Conservation (phyloP, 1,284 basidiomycete species). For the Butyriboletus regius region DNA sequence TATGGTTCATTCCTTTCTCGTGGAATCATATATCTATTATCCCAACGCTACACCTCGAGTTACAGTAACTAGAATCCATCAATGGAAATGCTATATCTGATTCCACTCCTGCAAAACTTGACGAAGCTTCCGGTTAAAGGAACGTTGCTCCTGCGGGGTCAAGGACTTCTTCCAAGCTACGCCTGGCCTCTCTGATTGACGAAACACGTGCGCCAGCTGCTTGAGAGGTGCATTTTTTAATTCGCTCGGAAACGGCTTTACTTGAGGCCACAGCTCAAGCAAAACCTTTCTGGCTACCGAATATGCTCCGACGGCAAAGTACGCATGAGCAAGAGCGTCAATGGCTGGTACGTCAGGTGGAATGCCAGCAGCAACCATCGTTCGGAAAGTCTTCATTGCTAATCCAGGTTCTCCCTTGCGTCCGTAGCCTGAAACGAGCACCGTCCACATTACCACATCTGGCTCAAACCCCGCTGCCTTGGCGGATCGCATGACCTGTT, state of each 20-base stretch:
- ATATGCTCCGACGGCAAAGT: slow-evolving; percentile 50
- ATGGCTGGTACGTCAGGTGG: slow-evolving; percentile 61
- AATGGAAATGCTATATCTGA: slow-evolving; percentile 3
- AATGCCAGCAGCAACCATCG: slow-evolving; percentile 56
- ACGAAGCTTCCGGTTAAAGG: slow-evolving; percentile 30
- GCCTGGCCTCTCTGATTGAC: slow-evolving; percentile 16
- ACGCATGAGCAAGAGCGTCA: slow-evolving; percentile 62
- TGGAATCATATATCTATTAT: slow-evolving; percentile 6
- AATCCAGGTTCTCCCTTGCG: slow-evolving; percentile 47
- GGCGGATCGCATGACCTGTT: slow-evolving; percentile 47
- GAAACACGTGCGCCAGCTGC: slow-evolving; percentile 41
- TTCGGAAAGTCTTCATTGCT: slow-evolving; percentile 50
- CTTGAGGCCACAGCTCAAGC: slow-evolving; percentile 54
- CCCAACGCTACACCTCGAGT: not conserved
- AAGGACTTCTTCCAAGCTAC: slow-evolving; percentile 10
- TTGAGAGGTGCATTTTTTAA: slow-evolving; percentile 39
- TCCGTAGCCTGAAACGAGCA: slow-evolving; percentile 61
- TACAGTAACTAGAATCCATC: not conserved
- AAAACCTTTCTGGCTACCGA: slow-evolving; percentile 47
- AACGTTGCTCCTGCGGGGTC: slow-evolving; percentile 26
- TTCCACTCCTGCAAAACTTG: slow-evolving; percentile 22
- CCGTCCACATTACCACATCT: slow-evolving; percentile 63
- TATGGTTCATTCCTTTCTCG: not conserved
- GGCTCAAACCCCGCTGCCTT: slow-evolving; percentile 43
- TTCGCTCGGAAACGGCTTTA: slow-evolving; percentile 54